Base-by-base conservation (phyloP, 768 basidiomycete genomes). In the Kwoniella dendrophila region DNA sequence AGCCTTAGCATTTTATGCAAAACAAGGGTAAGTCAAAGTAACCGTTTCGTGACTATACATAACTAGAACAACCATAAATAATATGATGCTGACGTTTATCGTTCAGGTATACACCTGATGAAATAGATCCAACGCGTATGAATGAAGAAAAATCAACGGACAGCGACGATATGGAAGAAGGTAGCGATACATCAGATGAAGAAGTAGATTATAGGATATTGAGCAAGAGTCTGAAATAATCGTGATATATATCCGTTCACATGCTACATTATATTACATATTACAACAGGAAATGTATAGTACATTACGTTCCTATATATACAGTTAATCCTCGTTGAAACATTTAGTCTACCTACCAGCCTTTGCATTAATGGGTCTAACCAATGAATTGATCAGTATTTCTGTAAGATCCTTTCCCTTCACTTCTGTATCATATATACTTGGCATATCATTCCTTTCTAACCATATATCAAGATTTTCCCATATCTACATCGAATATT, bases 91-190 rank as follows among this genome's bases (percentile, higher is more conserved):
- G 50, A 52, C 18, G 7, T 36, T 6, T 22, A 48, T n/a, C 16
- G 30, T n/a, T 1, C 30, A 70, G 71, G 18, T 75, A 70, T 49
- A 48, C 20, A 18, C 64, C 66, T 5, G 73, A 72, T 50, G 71
- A 72, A 48, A 75, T 75, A 34, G 73, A 75, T 52, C 73, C 73
- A 3, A 71, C 69, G 22, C 29, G 62, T 14, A 67, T 72, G 55
- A 48, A 36, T 14, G 67, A 68, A 24, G 59, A 69, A 22, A 60
- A 65, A 26, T 45, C 62, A 26, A 44, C 34, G 52, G 55, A 48
- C 11, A 56, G 49, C 45, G 59, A 56, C 30, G 66, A 49, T 26
- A 48, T 56, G 11, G 60, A 59, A n/a, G 53, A 49, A 11, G 43
- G 33, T 24, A 30, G 14, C 8, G 61, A 34, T 10, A 18, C 29